Base-by-base conservation (phyloP, 148 eudicot genomes). In the Mesembryanthemum crystallinum region DNA sequence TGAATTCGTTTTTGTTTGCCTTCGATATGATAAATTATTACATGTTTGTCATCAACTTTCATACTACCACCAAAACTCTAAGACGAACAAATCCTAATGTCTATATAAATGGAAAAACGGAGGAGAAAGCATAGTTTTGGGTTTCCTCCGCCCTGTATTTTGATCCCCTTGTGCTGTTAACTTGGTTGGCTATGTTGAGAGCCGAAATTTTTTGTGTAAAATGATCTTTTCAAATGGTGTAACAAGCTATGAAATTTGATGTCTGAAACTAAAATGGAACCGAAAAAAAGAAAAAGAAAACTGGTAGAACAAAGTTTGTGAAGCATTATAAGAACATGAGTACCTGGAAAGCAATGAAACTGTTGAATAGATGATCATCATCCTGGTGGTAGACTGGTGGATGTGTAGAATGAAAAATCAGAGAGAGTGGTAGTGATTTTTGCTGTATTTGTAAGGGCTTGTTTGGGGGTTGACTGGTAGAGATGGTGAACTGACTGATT, bases 101-200 rank as follows among this genome's bases (percentile, higher is more conserved):
- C 29, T 35, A 33, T 24, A 65, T 71, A 24, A 52, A 67, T 21
- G 73, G 70, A 25, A 55, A 18, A 3, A n/a, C n/a, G 55, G 52
- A 67, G 73, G 66, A 20, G 72, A 67, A 66, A 55, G 39, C 58
- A 76, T 67, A 21, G 67, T 67, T 20, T 67, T 54, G 25, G 66
- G 64, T 76, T 57, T 67, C 24, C 60, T 24, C 24, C 59, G 28
- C 42, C 37, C 61, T n/a, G 61, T 57, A 57, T 57, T 23, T 57
- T 7, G 27, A 7, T 57, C n/a, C 57, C n/a, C 3, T 20, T 18
- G 61, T 57, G 58, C 23, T 17, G 58, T 17, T 20, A n/a, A 54
- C 13, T 0, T 20, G 5, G 10, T 5, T 57, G 27, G 61, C 1
- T 23, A 8, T 21, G 61, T 57, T n/a, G 27, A 57, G 24, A 0